Base-by-base conservation (phyloP, 1,284 basidiomycete genomes). In the Xerocomus nothofagi region DNA sequence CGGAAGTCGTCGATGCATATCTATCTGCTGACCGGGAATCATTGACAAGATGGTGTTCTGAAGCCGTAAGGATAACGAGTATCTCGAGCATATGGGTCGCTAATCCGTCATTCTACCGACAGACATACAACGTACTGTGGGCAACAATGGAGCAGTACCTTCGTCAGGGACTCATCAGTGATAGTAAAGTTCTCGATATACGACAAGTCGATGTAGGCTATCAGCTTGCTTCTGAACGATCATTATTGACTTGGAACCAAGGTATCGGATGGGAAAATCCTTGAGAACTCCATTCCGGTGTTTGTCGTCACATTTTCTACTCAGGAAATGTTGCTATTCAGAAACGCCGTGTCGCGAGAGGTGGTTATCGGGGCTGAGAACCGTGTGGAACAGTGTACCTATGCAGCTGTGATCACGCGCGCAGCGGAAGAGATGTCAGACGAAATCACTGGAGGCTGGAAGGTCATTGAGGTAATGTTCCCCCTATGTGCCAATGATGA, bases 91-190 rank as follows among this genome's bases (percentile, higher is more conserved):
- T 14, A 21, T 42, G 26, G 17, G 1, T 23, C 39, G 3, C 42
- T 55, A 17, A 53, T 37, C 17, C 4, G 3, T 34, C 24, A 15
- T 27, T 9, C 40, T 34, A n/a, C 47, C 47, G 51, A 11, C 43
- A 95, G 91, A 94, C 93, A 3, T 93, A 94, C 71, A 98, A 98
- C 63, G 91, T 99, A 11, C 79, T 98, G 3, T 97, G 95, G 88
- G 96, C 96, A 3, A 97, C 94, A 3, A 90, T 99, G 82, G 93
- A 97, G 61, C 89, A 93, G 58, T 98, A 95, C 71, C 76, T 97
- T 46, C 80, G 83, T 50, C 92, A 95, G 66, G 94, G 95, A 1
- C 79, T 98, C 20, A 76, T 95, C 54, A 91, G 89, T 55, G 91
- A 94, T 64, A 93, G 88, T 68, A 92, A 91, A 67, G 89, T 96